Conservation (phyloP, 1,284 basidiomycete genomes). For the Cutaneotrichosporon cutaneum region DNA sequence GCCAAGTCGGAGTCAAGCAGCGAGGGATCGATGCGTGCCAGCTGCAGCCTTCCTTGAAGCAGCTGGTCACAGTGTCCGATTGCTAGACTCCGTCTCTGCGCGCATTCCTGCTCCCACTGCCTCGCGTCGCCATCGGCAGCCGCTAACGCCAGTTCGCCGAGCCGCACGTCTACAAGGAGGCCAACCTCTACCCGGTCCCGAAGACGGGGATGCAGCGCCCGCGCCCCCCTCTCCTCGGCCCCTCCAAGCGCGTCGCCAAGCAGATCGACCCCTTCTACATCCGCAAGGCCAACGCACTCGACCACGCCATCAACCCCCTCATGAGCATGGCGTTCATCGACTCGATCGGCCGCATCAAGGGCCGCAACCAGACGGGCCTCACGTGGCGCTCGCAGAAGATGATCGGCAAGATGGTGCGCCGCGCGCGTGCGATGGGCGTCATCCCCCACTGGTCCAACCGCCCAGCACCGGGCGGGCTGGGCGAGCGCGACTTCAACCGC, state of each 20-base stretch:
- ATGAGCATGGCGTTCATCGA: slow-evolving; percentile 71
- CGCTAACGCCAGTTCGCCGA: slow-evolving; percentile 19
- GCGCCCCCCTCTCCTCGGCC: slow-evolving; percentile 43
- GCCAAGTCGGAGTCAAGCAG: too few relatives aligned
- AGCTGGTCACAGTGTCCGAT: too few relatives aligned
- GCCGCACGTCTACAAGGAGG: slow-evolving; percentile 20
- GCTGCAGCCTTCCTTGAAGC: too few relatives aligned
- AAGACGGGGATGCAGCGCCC: slow-evolving; percentile 5
- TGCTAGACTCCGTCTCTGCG: too few relatives aligned
- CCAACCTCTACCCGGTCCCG: slow-evolving; percentile 26
- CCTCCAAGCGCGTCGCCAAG: slow-evolving; percentile 33
- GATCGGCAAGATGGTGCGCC: slow-evolving; percentile 81
- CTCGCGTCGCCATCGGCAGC: too few relatives aligned
- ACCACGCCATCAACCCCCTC: slow-evolving; percentile 60
- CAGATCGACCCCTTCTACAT: slow-evolving; percentile 48
- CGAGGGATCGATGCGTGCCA: too few relatives aligned
- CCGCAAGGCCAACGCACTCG: slow-evolving; percentile 36
- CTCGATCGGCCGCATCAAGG: slow-evolving; percentile 80
- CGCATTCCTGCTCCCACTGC: too few relatives aligned
- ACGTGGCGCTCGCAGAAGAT: slow-evolving; percentile 78
- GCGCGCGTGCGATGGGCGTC: slow-evolving; percentile 90
- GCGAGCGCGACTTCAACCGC: slow-evolving; percentile 13
- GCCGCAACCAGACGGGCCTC: slow-evolving; percentile 68
- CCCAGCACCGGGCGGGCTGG: slow-evolving; percentile 27
- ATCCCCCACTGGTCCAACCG: slow-evolving; percentile 59